Evolutionary conservation across 345 rosid genomes (phyloP), one percentile per base, ranked within the genome.

Genomic region (Carallia brachiata): DNA sequence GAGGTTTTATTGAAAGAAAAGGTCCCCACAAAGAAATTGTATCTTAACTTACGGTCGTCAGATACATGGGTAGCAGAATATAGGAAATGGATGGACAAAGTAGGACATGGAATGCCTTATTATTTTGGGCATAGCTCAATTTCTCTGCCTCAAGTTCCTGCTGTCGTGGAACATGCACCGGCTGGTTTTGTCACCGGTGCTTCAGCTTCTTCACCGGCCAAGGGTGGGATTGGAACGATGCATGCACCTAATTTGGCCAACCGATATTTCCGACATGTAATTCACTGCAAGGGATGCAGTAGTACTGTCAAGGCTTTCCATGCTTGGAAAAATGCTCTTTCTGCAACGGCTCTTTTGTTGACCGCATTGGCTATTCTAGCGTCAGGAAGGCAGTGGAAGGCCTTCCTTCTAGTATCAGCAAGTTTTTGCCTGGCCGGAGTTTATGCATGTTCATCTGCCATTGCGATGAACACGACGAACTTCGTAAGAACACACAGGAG

Each of bases 31-130:
- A 91, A 86, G 71, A 86, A 91, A 34, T 73, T 91, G 63, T 94
- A 94, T 76, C 80, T 91, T 1, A 88, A 87, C 65, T 63, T 94
- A 13, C 87, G 74, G 81, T 94, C 98, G 40, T 91, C 90, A 0
- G 98, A 94, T 79, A 87, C 95, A 18, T 91, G 97, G 96, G 92
- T 94, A 17, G 82, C 87, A 1, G 96, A 94, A 59, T 94, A 94
- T 80, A 76, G 98, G 82, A 91, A 91, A 69, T 91, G 97, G 97
- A 94, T 91, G 97, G 97, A 94, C 67, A 91, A 86, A 80, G 97
- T 88, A 53, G 98, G 98, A 58, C 98, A 91, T 4, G 98, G 98
- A 57, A 94, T 94, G 97, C 98, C 98, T 61, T 94, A 90, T 52
- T 80, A 94, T 86, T 87, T 94, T 23, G 96, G 97, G 5, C 89